These are phyloP conservation scores for Debaryomycetaceae sp. DNA, from an alignment of 1,139 yeast species.

Conservation along the genomic window DNA sequence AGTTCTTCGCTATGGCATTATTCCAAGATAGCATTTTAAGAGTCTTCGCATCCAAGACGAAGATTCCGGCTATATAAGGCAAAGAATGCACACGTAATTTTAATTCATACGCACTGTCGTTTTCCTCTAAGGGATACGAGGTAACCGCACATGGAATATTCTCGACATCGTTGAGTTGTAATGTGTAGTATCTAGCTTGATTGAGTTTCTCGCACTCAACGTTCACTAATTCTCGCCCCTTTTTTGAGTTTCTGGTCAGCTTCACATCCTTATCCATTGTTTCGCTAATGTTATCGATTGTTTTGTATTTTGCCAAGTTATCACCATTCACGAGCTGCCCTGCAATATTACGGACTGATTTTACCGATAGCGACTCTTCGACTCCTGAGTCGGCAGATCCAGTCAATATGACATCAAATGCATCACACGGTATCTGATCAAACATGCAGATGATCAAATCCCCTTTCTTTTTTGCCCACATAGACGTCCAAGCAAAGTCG, in stretches of 20 bases:
- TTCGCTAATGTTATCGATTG: constrained; percentile 28
- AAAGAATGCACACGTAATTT: constrained; percentile 66
- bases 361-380: constrained; percentile 22
- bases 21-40: constrained; percentile 63
- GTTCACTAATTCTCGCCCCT: constrained; percentile 16
- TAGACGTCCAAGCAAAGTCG: constrained; percentile 68
- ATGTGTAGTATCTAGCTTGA: constrained; percentile 58
- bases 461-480: constrained; percentile 82
- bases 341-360: constrained; percentile 37
- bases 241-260: constrained; percentile 2
- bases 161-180: constrained; percentile 41
- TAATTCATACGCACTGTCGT: constrained; percentile 36
- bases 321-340: constrained; percentile 32
- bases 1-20: constrained; percentile 69
- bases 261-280: constrained; percentile 26
- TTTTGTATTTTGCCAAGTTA: constrained; percentile 16
- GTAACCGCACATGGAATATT: constrained; percentile 70
- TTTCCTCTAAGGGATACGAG: constrained; percentile 50
- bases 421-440: constrained; percentile 84
- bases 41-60: constrained; percentile 55
- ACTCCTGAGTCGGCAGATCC: constrained; percentile 19
- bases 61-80: constrained; percentile 86
- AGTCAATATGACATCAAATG: constrained; percentile 57
- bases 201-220: constrained; percentile 50
- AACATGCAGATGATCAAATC: constrained; percentile 76